phyloP scores from a whole-genome alignment of 2,329 filamentous ascomycete genomes.

The Hypoxylon sp. region DNA sequence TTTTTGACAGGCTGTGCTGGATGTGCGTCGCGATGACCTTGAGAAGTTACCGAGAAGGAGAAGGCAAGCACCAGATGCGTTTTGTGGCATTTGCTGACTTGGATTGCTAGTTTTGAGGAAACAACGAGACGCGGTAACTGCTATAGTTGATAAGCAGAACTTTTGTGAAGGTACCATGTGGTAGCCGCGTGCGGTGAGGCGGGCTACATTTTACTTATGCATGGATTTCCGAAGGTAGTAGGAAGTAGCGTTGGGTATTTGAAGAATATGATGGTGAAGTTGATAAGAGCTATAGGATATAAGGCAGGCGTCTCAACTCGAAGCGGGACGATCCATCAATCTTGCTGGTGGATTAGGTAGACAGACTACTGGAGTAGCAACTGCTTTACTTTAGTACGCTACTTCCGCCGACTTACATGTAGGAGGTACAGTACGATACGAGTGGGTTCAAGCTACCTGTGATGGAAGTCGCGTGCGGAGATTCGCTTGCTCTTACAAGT shows the following conservation, averaged over 20 bases:
- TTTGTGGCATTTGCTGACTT: neutral
- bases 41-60: neutral
- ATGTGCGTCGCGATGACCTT: neutral
- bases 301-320: neutral
- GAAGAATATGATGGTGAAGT: neutral
- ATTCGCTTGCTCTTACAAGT: neutral
- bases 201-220: neutral
- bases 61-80: neutral
- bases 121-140: neutral
- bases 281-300: neutral
- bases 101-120: neutral
- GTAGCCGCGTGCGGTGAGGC: neutral
- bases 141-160: neutral
- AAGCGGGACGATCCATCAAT: neutral
- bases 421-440: neutral
- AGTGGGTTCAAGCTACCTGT: neutral
- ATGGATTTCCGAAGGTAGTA: neutral
- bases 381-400: neutral
- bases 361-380: neutral
- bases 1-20: neutral
- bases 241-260: neutral
- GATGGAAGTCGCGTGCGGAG: constrained; percentile 5
- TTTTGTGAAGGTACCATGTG: neutral
- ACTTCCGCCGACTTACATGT: neutral
- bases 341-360: neutral